A percentile compares a stretch with the other conserved stretches of the same genome.
Conservation (phyloP, 2,329 filamentous ascomycete species). For the Decorospora gaudefroyi region DNA sequence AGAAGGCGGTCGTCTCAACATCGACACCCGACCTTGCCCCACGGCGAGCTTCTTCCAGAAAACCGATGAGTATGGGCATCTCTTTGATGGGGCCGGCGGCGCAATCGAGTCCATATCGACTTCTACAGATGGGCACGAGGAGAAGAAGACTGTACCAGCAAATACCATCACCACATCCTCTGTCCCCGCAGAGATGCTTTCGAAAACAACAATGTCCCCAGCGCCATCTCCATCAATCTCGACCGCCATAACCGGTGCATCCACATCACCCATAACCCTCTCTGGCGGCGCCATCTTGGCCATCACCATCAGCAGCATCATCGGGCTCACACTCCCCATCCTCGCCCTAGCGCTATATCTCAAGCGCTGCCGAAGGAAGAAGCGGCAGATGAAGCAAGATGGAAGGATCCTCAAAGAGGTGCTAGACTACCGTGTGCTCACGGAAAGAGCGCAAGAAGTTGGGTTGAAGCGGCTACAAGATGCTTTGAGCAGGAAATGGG, state of each 20-base stretch:
- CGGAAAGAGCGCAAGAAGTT: constrained; percentile 1
- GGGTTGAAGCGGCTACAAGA: constrained; percentile 5
- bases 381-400: constrained; percentile 1
- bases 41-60: neutral
- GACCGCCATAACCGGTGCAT: neutral
- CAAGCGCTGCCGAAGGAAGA: neutral
- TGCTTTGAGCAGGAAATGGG: constrained; percentile 4
- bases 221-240: neutral
- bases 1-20: neutral
- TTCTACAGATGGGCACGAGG: no score
- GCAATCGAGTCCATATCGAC: neutral
- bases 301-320: constrained; percentile 5
- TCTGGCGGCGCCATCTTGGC: constrained; percentile 2
- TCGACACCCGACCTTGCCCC: constrained; percentile 4
- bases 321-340: constrained; percentile 4
- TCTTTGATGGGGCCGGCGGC: neutral
- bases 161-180: no score
- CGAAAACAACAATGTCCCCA: neutral
- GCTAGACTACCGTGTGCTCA: neutral
- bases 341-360: constrained; percentile 1
- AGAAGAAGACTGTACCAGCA: no score
- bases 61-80: neutral
- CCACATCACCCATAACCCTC: neutral
- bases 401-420: constrained; percentile 1
- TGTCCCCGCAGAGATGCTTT: neutral